A percentile compares a stretch with the other conserved stretches of the same genome.
Evolutionary conservation across 2,329 filamentous ascomycete species (phyloP).

Genomic region (Aspergillus oerlinghausenensis): DNA sequence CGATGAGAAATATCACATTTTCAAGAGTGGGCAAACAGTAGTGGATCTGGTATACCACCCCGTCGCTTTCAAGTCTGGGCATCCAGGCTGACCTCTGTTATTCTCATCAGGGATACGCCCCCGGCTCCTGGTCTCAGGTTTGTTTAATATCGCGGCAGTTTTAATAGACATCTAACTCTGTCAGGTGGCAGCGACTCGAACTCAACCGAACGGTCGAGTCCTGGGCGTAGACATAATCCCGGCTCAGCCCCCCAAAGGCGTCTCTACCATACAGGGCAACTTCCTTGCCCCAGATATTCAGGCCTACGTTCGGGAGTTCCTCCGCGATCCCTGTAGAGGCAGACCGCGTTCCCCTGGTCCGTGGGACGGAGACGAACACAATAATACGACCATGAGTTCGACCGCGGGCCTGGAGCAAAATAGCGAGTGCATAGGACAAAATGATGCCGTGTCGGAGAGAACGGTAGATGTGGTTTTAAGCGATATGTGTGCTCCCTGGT

Average conservation of each 20-base stretch:
- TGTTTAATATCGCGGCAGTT: not conserved
- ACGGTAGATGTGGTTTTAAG: conserved; percentile 89
- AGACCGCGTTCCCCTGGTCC: conserved; percentile 39
- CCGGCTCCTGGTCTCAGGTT: conserved; percentile 59
- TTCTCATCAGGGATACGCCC: conserved; percentile 41
- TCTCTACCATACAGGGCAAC: conserved; percentile 93
- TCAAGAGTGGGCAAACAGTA: conserved; percentile 75
- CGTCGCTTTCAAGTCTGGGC: not conserved
- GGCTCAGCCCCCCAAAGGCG: conserved; percentile 81
- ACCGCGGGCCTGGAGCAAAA: not conserved
- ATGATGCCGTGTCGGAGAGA: conserved; percentile 41
- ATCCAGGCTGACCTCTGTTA: not conserved
- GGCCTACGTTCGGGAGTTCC: conserved; percentile 69
- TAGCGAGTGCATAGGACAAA: conserved; percentile 13
- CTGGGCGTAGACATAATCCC: conserved; percentile 94
- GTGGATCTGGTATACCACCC: conserved; percentile 67
- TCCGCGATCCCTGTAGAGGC: conserved; percentile 60
- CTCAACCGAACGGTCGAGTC: conserved; percentile 70
- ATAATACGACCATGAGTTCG: not conserved
- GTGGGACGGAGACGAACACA: conserved; percentile 1
- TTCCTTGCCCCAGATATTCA: conserved; percentile 76
- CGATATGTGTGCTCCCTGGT: conserved; percentile 99
- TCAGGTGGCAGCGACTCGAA: conserved; percentile 76
- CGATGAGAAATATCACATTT: conserved; percentile 74
- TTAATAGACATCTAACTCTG: conserved; percentile 6